Evolutionary conservation across 2,329 filamentous ascomycete species (phyloP), one percentile per base, ranked within the genome.

Genomic region (Ascosphaera apis): DNA sequence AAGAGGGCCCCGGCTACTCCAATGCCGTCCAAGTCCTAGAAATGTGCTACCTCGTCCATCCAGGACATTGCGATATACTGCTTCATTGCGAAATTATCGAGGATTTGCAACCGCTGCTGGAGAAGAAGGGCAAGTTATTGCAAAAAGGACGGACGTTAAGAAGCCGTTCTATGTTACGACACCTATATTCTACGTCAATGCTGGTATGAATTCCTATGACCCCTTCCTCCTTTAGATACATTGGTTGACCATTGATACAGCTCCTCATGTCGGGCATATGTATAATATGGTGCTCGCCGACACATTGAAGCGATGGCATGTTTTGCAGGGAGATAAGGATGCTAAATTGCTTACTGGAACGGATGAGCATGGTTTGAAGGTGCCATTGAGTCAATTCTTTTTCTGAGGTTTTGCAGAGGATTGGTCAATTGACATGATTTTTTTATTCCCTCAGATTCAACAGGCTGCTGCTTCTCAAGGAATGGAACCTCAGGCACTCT

Each of bases 111-210:
- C 19, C 4, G 19, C 19, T 21, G 9, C 19, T 21, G 19, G 9
- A 9, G 19, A 4, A n/a, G n/a, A n/a, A n/a, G n/a, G n/a, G n/a
- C n/a, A n/a, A 21, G 19, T 9, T 21, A 21, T 9, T 4, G 19
- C 19, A 21, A 21, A 21, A 9, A 21, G 9, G 19, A 21, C 19
- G 19, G 19, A 21, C 9, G 19, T 21, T 4, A 53, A 58, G 41
- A 95, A 95, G 60, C 83, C 86, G 6, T 93, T 76, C 61, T 98
- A 95, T 62, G 66, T 92, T 48, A 95, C 88, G 3, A 91, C 83
- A 6, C 88, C 88, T 2, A 98, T 98, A 39, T 98, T 95, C 62
- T 98, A 98, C 56, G 88, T 98, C 60, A 98, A 98, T 67, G 81
- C 84, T 37, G 73, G 81, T 84, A 60, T 45, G 61, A 44, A 36